A percentile compares a stretch with the other conserved stretches of the same genome.
Evolutionary conservation across 1,284 basidiomycete genomes (phyloP).

Genomic region (Leccinum pseudoinsigne): DNA sequence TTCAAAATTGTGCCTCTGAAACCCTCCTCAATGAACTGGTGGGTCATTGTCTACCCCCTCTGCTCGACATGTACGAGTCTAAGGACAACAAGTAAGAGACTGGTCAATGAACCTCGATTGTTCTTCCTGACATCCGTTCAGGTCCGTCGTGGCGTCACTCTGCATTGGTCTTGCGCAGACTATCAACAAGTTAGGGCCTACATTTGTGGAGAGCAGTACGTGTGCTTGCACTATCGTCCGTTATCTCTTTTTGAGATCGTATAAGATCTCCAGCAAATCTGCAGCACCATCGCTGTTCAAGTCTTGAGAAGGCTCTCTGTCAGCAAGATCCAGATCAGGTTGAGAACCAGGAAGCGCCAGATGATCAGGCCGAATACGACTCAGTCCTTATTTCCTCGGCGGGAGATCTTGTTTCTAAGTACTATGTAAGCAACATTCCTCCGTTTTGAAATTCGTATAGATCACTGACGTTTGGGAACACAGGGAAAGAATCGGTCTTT

Average conservation of each 20-base stretch:
- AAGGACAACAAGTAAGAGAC: conserved; percentile 96
- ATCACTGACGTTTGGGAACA: conserved; percentile 14
- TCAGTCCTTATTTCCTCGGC: conserved; percentile 94
- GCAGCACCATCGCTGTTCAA: conserved; percentile 71
- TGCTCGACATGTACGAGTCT: conserved; percentile 89
- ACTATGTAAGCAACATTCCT: conserved; percentile 68
- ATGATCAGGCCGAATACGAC: conserved; percentile 95
- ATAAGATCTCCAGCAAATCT: conserved; percentile 79
- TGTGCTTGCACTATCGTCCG: conserved; percentile 13
- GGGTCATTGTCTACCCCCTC: conserved; percentile 69
- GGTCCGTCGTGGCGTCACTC: conserved; percentile 84
- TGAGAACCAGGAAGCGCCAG: conserved; percentile 76
- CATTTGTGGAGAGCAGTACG: conserved; percentile 73
- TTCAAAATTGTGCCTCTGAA: conserved; percentile 52
- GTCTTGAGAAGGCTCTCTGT: conserved; percentile 91
- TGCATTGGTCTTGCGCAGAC: conserved; percentile 90
- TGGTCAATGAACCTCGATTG: conserved; percentile 7
- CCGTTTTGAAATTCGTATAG: not conserved
- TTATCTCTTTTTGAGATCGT: conserved; percentile 11
- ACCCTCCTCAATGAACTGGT: conserved; percentile 83
- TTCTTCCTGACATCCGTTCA: conserved; percentile 38
- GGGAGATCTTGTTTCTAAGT: conserved; percentile 94
- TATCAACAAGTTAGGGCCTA: conserved; percentile 89
- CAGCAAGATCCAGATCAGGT: conserved; percentile 97
- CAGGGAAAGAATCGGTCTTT: conserved; percentile 85